Conservation (phyloP, 805 yeast species). For the Starmerella apicola region DNA sequence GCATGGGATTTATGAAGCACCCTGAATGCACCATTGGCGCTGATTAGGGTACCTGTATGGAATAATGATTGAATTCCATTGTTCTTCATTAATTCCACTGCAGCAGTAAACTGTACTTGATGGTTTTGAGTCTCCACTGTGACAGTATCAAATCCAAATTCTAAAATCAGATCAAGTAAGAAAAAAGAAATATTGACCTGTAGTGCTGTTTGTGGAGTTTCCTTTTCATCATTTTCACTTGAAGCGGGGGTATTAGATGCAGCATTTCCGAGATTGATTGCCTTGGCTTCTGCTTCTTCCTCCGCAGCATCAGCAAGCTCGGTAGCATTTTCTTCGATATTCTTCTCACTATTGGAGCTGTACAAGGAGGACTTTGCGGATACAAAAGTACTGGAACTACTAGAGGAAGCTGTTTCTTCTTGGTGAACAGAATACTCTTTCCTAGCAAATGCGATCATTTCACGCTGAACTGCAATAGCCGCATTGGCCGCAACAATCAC, state of each 20-base stretch:
- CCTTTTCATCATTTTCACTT: too few species aligned
- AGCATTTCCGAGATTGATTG: neutral
- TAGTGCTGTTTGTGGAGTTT: slow-evolving; percentile 2
- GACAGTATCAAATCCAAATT: slow-evolving; percentile 13
- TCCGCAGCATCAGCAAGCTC: neutral
- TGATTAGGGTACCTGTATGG: slow-evolving; percentile 17
- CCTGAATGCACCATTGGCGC: slow-evolving; percentile 18
- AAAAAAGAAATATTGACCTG: slow-evolving; percentile 15
- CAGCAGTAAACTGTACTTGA: slow-evolving; percentile 17
- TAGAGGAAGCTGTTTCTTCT: neutral
- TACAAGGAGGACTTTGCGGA: neutral
- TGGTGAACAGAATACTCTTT: too few species aligned
- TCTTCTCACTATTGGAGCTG: neutral
- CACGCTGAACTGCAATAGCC: slow-evolving; percentile 2
- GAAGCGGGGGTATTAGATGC: neutral
- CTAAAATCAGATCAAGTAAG: slow-evolving; percentile 15
- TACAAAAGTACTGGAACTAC: neutral
- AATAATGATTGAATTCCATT: slow-evolving; percentile 5
- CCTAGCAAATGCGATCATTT: too few species aligned
- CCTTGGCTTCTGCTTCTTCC: neutral
- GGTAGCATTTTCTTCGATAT: neutral
- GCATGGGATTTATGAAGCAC: slow-evolving; percentile 5
- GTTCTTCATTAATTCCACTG: slow-evolving; percentile 12
- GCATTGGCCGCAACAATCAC: slow-evolving; percentile 13
- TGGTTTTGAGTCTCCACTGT: slow-evolving; percentile 20